A percentile compares a stretch with the other conserved stretches of the same genome.
These are phyloP conservation scores for Rachicladosporium sp. DNA, from an alignment of 2,329 filamentous ascomycete genomes.

Conservation along the genomic window DNA sequence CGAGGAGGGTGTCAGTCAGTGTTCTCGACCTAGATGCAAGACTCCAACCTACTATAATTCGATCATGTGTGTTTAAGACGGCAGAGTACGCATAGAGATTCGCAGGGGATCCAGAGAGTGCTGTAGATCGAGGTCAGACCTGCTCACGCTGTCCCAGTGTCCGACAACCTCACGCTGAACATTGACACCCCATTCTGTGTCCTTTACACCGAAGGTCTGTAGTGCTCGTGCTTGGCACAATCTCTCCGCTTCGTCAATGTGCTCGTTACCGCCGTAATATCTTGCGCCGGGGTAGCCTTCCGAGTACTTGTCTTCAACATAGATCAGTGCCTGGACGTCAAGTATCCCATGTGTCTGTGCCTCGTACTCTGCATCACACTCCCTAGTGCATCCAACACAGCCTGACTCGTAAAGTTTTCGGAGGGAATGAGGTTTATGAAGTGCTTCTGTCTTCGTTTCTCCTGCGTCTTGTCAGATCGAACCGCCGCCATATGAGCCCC, in stretches of 20 bases:
- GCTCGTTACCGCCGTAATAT: conserved; percentile 95
- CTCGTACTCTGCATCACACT: conserved; percentile 97
- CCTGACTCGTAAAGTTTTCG: conserved; percentile 90
- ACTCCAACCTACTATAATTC: conserved; percentile 53
- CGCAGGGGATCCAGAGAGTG: conserved; percentile 62
- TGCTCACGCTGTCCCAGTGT: neutral
- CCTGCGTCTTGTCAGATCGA: conserved; percentile 39
- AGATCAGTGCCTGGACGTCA: too few species aligned
- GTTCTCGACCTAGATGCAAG: too few species aligned
- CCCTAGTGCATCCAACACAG: conserved; percentile 79
- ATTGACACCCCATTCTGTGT: conserved; percentile 91
- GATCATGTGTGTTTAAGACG: conserved; percentile 87
- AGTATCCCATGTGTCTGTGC: too few species aligned
- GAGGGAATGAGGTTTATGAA: conserved; percentile 97
- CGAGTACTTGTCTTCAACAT: conserved; percentile 67
- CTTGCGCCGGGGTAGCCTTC: conserved; percentile 93
- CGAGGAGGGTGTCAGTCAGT: too few species aligned
- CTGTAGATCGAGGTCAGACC: conserved; percentile 9
- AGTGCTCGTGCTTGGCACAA: conserved; percentile 84
- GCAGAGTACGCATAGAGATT: conserved; percentile 98
- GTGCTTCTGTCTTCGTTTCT: conserved; percentile 92
- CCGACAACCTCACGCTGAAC: conserved; percentile 57
- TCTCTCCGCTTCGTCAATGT: conserved; percentile 81
- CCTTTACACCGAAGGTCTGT: conserved; percentile 70
- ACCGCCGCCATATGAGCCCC: neutral